Evolutionary conservation across 106 monocot genomes (phyloP), one percentile per base, ranked within the genome.

Genomic region (Apostasia shenzhenica): DNA sequence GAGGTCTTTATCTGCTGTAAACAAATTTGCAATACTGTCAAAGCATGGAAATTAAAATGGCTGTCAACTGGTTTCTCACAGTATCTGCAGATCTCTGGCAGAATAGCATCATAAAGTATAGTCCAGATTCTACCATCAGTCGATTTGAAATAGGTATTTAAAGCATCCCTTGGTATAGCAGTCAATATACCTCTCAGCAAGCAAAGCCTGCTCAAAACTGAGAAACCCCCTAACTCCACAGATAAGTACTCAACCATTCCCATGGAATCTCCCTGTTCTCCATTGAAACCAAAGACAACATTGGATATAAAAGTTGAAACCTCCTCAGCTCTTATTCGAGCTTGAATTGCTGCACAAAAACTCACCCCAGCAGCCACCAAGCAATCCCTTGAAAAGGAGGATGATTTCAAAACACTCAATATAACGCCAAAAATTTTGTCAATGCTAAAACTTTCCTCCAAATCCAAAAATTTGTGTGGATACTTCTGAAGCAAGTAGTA

Each of bases 21-120:
- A 75, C 93, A 87, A 45, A 99, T 99, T 72, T 99, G 99, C 1
- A 82, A 80, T 66, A 99, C 99, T 14, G 99, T 99, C 45, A 99
- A 79, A n/a, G 85, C 85, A 63, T 99, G 99, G 76, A 99, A 99
- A 78, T 99, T 99, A 87, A 99, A 99, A 79, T 99, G 99, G 70
- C 90, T 93, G 71, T 99, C 99, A 69, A 81, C 60, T 66, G 92
- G 99, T 46, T 90, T 87, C 65, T 93, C 90, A 50, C 90, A 93
- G 42, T 90, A 90, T 60, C 67, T 78, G 59, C 99, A 99, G 41
- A 99, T 87, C 66, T 93, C 99, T 42, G 93, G 89, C 38, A 99
- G 70, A 50, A 99, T 88, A 6, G 90, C 99, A 83, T 83, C 55
- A 75, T 83, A 90, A 44, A 99, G 77, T 66, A 90, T 75, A 68